phyloP scores from a whole-genome alignment of 768 basidiomycete genomes.

The Phlebiopsis gigantea region DNA sequence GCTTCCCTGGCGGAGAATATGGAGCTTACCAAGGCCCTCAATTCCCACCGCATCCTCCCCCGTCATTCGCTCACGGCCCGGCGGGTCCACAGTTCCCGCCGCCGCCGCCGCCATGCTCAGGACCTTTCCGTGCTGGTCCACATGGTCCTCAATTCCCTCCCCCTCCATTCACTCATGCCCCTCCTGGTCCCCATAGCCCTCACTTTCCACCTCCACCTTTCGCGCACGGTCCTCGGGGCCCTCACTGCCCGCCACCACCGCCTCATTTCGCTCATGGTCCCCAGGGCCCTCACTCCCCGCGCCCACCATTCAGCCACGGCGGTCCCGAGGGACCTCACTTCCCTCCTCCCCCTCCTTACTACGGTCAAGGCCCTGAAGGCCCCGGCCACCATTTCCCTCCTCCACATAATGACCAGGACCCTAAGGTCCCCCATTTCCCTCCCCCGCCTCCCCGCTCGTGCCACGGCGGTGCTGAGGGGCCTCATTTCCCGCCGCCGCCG shows the following conservation, averaged over 20 bases:
- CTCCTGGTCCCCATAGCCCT: background rate
- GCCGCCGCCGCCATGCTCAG: no score
- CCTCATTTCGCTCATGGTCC: background rate
- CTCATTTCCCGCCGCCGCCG: background rate
- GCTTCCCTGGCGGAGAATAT: conserved; percentile 3
- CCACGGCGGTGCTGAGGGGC: background rate
- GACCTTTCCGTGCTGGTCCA: no score
- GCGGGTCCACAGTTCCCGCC: no score
- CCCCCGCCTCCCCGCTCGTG: no score
- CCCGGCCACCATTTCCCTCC: background rate
- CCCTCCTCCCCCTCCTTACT: background rate
- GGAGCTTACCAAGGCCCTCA: no score
- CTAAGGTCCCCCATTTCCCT: no score
- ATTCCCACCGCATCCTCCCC: no score
- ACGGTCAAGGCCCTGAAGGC: background rate
- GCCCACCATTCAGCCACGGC: background rate
- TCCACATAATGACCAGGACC: background rate
- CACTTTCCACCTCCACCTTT: background rate
- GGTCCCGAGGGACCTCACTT: background rate
- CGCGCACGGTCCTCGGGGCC: background rate
- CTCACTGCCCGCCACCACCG: background rate
- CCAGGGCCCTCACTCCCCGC: background rate
- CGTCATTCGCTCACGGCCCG: no score
- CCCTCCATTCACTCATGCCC: background rate
- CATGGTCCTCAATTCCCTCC: no score